Percentiles rank a stretch among this genome's conserved stretches.
Conservation (phyloP, 163 green algal genomes). For the Chlamydomonas reinhardtii region DNA sequence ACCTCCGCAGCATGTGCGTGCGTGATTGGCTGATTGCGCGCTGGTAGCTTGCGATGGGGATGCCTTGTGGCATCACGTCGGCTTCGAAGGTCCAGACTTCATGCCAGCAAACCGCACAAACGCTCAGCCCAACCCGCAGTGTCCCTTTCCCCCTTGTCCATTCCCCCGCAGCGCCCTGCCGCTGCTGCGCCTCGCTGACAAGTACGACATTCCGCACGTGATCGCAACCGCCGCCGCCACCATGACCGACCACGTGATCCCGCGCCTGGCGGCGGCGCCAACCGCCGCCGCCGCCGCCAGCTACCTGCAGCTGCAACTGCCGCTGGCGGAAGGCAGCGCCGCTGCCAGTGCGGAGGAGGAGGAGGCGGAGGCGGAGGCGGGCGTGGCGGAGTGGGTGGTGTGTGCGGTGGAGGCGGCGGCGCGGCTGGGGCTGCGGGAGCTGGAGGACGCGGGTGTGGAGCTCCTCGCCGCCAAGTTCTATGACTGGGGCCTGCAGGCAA, state of each 20-base stretch:
- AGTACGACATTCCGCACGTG: conserved; percentile 23
- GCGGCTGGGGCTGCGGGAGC: neutral
- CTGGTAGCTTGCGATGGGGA: no score
- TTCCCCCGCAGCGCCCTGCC: conserved; percentile 1
- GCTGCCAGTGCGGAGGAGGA: neutral
- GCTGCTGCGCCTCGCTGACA: conserved; percentile 28
- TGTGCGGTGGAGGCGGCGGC: neutral
- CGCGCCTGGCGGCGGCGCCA: neutral
- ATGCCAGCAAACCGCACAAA: no score
- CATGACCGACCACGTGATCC: neutral
- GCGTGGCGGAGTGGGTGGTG: conserved; percentile 6
- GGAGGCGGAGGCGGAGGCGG: neutral
- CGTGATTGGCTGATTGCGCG: no score
- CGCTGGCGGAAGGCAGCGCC: neutral
- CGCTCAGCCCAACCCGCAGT: no score
- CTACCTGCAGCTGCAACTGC: conserved; percentile 10
- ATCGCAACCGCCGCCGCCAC: conserved; percentile 8
- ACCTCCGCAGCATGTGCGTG: no score
- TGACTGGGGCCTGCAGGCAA: conserved; percentile 16
- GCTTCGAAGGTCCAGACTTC: no score
- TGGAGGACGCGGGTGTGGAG: neutral
- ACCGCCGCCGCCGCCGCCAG: neutral
- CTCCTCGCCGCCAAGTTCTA: conserved; percentile 3
- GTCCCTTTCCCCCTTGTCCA: no score
- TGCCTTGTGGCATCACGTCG: no score